These are phyloP conservation scores for Mycosarcoma maydis DNA, from an alignment of 1,284 basidiomycete genomes.

Conservation along the genomic window DNA sequence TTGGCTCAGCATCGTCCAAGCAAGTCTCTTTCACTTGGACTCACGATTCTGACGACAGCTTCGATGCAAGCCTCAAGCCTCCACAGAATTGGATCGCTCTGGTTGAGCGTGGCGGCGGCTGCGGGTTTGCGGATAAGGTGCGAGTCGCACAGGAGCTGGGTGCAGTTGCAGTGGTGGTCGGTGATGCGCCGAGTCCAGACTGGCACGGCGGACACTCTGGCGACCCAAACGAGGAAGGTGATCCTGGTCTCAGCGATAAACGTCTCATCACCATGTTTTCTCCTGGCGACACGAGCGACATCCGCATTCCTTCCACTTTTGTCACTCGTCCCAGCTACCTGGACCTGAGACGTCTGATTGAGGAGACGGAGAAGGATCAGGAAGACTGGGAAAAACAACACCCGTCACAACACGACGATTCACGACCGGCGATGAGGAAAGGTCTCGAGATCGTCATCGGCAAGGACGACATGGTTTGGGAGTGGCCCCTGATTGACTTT, in stretches of 20 bases:
- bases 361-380: slow-evolving; percentile 53
- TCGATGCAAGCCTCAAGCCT: slow-evolving; percentile 23
- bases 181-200: slow-evolving; percentile 50
- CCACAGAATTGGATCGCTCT: slow-evolving; percentile 64
- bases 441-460: slow-evolving; percentile 61
- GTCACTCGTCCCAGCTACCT: slow-evolving; percentile 63
- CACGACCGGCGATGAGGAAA: slow-evolving; percentile 9
- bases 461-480: slow-evolving; percentile 59
- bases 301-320: slow-evolving; percentile 63
- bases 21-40: slow-evolving; percentile 29
- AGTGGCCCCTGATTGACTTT: slow-evolving; percentile 63
- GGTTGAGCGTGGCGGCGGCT: slow-evolving; percentile 60
- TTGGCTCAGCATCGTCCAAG: slow-evolving; percentile 7
- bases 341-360: slow-evolving; percentile 57
- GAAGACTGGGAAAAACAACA: slow-evolving; percentile 38
- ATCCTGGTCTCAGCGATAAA: slow-evolving; percentile 48
- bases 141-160: slow-evolving; percentile 62
- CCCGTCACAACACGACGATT: slow-evolving; percentile 10
- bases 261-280: slow-evolving; percentile 65
- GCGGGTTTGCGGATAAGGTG: slow-evolving; percentile 63
- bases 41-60: slow-evolving; percentile 2
- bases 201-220: slow-evolving; percentile 43
- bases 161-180: slow-evolving; percentile 64
- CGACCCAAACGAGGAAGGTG: slow-evolving; percentile 52
- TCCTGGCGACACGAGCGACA: slow-evolving; percentile 59